Evolutionary conservation across 768 basidiomycete species (phyloP).

Genomic region (Naganishia vaughanmartiniae): DNA sequence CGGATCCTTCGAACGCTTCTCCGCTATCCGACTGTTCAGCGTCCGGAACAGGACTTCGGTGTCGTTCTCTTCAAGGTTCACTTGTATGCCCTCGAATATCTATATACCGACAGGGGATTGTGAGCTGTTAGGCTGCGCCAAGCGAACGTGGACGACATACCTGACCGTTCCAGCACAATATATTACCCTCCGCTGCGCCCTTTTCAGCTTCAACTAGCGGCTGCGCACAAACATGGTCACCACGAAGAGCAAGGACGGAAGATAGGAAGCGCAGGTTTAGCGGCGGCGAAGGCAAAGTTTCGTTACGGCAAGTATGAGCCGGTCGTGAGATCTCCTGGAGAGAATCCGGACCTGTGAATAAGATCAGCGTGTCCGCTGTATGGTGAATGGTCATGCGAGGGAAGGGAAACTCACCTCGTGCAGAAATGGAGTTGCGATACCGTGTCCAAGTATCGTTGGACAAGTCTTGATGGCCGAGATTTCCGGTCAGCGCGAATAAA

Average conservation of each 20-base stretch:
- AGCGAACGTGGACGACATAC: constrained; percentile 31
- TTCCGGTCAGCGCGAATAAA: constrained; percentile 3
- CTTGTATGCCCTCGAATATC: constrained; percentile 44
- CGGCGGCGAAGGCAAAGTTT: not conserved
- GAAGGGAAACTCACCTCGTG: constrained; percentile 12
- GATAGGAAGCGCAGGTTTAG: constrained; percentile 39
- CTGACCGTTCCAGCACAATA: constrained; percentile 51
- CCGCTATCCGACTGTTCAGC: not conserved
- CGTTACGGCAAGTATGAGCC: not conserved
- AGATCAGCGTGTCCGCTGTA: not conserved
- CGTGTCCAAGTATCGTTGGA: not conserved
- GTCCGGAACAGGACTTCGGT: constrained; percentile 27
- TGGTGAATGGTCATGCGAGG: not conserved
- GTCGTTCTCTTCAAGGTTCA: constrained; percentile 42
- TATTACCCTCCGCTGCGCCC: constrained; percentile 31
- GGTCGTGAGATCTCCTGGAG: too few species aligned
- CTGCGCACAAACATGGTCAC: constrained; percentile 38
- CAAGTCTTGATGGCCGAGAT: too few species aligned
- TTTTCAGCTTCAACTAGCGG: constrained; percentile 36
- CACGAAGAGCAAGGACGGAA: constrained; percentile 46
- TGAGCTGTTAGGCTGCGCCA: not conserved
- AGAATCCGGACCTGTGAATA: constrained; percentile 11
- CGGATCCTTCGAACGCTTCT: constrained; percentile 20
- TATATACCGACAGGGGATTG: not conserved
- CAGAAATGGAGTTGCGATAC: not conserved